phyloP scores from a whole-genome alignment of 805 yeast species.

The Candida berthetii region DNA sequence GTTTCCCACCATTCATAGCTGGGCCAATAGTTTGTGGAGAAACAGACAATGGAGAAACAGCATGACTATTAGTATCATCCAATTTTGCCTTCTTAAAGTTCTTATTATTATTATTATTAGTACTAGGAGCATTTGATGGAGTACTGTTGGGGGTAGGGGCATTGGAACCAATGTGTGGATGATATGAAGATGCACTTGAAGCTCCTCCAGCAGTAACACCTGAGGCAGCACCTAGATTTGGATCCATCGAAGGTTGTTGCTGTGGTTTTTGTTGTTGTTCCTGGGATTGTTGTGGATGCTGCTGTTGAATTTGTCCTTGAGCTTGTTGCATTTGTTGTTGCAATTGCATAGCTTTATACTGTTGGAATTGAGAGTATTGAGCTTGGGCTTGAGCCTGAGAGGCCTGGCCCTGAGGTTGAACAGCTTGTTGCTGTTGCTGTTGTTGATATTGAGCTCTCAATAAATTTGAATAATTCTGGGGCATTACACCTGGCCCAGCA shows the following conservation, averaged over 20 bases:
- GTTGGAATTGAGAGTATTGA: conserved; percentile 1
- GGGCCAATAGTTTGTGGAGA: conserved; percentile 3
- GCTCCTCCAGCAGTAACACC: background rate
- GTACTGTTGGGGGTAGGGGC: background rate
- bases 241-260: background rate
- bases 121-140: too few species aligned
- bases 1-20: background rate
- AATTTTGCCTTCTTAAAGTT: conserved; percentile 16
- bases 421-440: conserved; percentile 18
- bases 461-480: conserved; percentile 18
- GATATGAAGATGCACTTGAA: background rate
- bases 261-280: background rate
- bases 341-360: background rate
- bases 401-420: too few species aligned
- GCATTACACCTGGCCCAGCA: conserved; percentile 5
- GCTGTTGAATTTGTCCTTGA: background rate
- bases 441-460: conserved; percentile 22
- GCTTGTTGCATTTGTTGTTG: background rate
- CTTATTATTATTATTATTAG: background rate
- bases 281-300: conserved; percentile 5
- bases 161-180: conserved; percentile 2
- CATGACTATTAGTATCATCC: conserved; percentile 7
- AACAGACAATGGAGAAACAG: conserved; percentile 6
- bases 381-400: background rate
- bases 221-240: background rate